A percentile compares a stretch with the other conserved stretches of the same genome.
Evolutionary conservation across 768 basidiomycete genomes (phyloP).

Genomic region (Leccinum obscurum): DNA sequence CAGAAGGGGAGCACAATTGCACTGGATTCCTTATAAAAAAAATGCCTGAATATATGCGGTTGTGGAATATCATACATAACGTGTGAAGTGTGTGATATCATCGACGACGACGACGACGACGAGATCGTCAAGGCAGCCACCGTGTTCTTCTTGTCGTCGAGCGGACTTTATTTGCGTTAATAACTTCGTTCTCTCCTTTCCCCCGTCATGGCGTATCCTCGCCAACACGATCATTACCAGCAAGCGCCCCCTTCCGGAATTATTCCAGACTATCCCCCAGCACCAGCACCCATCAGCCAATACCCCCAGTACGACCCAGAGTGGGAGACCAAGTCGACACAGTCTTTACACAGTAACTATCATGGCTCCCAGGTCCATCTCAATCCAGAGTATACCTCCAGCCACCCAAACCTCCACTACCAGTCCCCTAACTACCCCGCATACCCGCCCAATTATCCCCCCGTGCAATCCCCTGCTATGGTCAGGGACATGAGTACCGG

Average conservation of each 20-base stretch:
- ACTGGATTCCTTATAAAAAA: not conserved
- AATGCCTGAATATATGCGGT: not conserved
- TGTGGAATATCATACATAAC: not conserved
- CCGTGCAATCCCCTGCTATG: constrained; percentile 49
- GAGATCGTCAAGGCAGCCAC: not conserved
- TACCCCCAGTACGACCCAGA: constrained; percentile 47
- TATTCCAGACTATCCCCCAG: constrained; percentile 39
- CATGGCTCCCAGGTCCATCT: constrained; percentile 75
- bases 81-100: not conserved
- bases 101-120: not conserved
- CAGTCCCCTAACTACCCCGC: constrained; percentile 46
- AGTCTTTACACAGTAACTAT: constrained; percentile 60
- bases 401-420: constrained; percentile 40
- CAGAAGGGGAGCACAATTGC: not conserved
- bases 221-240: constrained; percentile 55
- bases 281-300: constrained; percentile 24
- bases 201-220: constrained; percentile 51
- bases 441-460: constrained; percentile 57
- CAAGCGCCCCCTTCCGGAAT: constrained; percentile 34
- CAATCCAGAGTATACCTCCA: constrained; percentile 60
- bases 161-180: constrained; percentile 18
- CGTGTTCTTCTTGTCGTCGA: not conserved
- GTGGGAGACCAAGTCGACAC: constrained; percentile 53
- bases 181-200: not conserved
- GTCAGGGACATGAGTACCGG: constrained; percentile 51